A percentile compares a stretch with the other conserved stretches of the same genome.
phyloP scores from a whole-genome alignment of 2,329 filamentous ascomycete species.

The Colletotrichum salicis region DNA sequence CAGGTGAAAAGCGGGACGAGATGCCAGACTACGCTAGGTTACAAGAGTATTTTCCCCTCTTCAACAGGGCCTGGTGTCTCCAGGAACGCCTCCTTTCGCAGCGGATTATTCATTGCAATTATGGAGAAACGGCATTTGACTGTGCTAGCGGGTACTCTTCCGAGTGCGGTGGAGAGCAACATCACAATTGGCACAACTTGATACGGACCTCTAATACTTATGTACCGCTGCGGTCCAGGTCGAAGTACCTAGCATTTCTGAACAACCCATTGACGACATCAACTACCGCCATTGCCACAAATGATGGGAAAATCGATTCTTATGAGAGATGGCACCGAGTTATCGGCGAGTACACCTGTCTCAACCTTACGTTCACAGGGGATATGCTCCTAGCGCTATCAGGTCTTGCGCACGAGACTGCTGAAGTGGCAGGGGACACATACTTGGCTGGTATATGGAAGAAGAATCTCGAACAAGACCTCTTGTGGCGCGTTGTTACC shows the following conservation, averaged over 20 bases:
- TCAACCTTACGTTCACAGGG: slow-evolving; percentile 6
- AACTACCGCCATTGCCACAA: not conserved
- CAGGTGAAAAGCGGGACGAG: not conserved
- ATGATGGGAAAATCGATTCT: not conserved
- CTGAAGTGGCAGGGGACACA: not conserved
- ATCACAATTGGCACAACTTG: slow-evolving; percentile 13
- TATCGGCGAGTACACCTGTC: slow-evolving; percentile 15
- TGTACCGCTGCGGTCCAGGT: not conserved
- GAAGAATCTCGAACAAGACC: slow-evolving; percentile 4
- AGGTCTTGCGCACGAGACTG: slow-evolving; percentile 4
- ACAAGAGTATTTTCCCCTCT: not conserved
- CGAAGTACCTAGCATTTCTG: not conserved
- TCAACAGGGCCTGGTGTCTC: slow-evolving; percentile 13
- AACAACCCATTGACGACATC: not conserved
- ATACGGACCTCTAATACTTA: not conserved
- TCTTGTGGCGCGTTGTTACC: slow-evolving; percentile 8
- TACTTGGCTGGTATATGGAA: slow-evolving; percentile 1
- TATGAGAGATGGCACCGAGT: slow-evolving; percentile 19
- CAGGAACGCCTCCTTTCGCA: slow-evolving; percentile 22
- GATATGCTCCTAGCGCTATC: slow-evolving; percentile 24
- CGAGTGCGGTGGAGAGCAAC: slow-evolving; percentile 9
- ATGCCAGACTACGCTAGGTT: not conserved
- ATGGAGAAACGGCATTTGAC: slow-evolving; percentile 13
- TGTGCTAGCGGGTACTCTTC: not conserved
- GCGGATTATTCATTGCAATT: slow-evolving; percentile 16